Base-by-base conservation (phyloP, 2,329 filamentous ascomycete species). In the Fusarium solani-melongenae region DNA sequence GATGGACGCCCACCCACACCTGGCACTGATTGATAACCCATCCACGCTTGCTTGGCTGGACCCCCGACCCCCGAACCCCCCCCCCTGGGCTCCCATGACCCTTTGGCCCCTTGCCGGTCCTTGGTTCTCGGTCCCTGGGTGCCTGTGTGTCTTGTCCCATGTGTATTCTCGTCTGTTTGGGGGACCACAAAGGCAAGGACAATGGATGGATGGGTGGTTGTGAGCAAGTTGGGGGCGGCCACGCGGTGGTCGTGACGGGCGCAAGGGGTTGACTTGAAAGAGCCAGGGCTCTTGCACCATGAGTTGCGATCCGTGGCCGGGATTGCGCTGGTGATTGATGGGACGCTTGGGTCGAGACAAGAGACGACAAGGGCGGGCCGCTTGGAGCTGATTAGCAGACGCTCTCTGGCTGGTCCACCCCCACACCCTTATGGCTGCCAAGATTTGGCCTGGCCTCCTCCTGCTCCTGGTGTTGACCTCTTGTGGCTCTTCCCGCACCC, bases 241-340 rank as follows among this genome's bases (percentile, higher is more conserved):
- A 75, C 69, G 63, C 64, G 63, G 66, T 36, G 34, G 34, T 66
- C 62, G 53, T 66, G 69, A 77, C 75, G 75, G 74, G 74, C 74
- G 76, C 71, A 77, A 59, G 76, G 65, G 66, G 44, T 49, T 29
- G 24, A 49, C 17, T 29, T 49, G 9, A 29, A n/a, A 17, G 44
- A 49, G 44, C 60, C 61, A 70, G 71, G 73, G 66, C 70, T 62
- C 53, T 56, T 62, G 62, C 41, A 62, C 62, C 64, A 67, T 67
- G 69, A 55, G 58, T 69, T 69, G 64, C 66, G 66, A 71, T 74
- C 66, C 75, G 67, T 72, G 74, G 74, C 62, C 64, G 59, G 62
- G 68, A 62, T 73, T 51, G 60, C 71, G 68, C 58, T 71, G 63
- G 22, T 76, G 75, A 77, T 76, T 75, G 74, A 76, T 57, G 57